Conservation (phyloP, 345 rosid species). For the Capsella bursapastoris region DNA sequence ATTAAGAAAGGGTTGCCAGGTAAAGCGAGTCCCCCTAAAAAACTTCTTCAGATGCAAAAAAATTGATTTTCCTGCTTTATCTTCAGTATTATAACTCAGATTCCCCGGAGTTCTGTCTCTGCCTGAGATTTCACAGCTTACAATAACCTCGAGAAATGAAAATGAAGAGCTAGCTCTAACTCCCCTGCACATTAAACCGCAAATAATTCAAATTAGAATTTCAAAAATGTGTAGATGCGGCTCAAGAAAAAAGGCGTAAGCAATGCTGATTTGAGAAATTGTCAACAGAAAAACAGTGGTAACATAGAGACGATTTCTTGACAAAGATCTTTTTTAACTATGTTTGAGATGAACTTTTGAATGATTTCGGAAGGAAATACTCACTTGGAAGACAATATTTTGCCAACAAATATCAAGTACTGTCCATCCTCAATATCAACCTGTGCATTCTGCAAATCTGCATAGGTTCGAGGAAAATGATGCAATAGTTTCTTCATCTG, state of each 20-base stretch:
- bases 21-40: constrained; percentile 83
- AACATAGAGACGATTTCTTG: constrained; percentile 13
- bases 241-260: constrained; percentile 10
- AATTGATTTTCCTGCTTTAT: constrained; percentile 51
- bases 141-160: constrained; percentile 86
- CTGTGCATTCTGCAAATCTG: constrained; percentile 82
- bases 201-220: constrained; percentile 21
- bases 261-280: constrained; percentile 9
- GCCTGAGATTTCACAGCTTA: constrained; percentile 66
- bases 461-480: constrained; percentile 96
- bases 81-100: constrained; percentile 38
- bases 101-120: constrained; percentile 45
- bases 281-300: constrained; percentile 1
- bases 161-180: constrained; percentile 66
- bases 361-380: constrained; percentile 29
- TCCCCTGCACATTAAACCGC: constrained; percentile 60
- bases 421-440: constrained; percentile 82
- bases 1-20: constrained; percentile 72
- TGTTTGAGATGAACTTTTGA: neutral
- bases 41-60: constrained; percentile 87
- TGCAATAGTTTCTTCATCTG: constrained; percentile 80
- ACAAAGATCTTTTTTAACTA: neutral
- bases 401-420: constrained; percentile 86
- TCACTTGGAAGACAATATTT: constrained; percentile 79
- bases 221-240: neutral